Evolutionary conservation across 129 eudicot genomes (phyloP).

Genomic region (Daucus carota): DH1_v3.0 NC_030387.2:26991001-26991500

Average conservation of each 20-base stretch:
- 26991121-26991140: conserved; percentile 72
- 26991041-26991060: conserved; percentile 72
- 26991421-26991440: conserved; percentile 72
- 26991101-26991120: conserved; percentile 69
- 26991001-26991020: conserved; percentile 74
- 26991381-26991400: conserved; percentile 47
- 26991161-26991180: conserved; percentile 61
- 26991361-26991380: conserved; percentile 57
- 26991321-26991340: conserved; percentile 92
- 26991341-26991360: conserved; percentile 66
- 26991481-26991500: conserved; percentile 66
- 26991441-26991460: conserved; percentile 58
- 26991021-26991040: conserved; percentile 86
- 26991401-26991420: conserved; percentile 90
- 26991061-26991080: conserved; percentile 69
- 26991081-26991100: conserved; percentile 69
- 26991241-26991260: conserved; percentile 62
- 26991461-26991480: conserved; percentile 68
- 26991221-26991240: conserved; percentile 90
- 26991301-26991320: conserved; percentile 60
- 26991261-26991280: conserved; percentile 79
- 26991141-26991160: conserved; percentile 65
- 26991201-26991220: conserved; percentile 62
- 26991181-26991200: conserved; percentile 50
- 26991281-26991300: conserved; percentile 72